Percentiles rank a stretch among this genome's conserved stretches.
These are phyloP conservation scores for Blechomonas ayalai DNA, from an alignment of 208 protist genomes.

Conservation along the genomic window DNA sequence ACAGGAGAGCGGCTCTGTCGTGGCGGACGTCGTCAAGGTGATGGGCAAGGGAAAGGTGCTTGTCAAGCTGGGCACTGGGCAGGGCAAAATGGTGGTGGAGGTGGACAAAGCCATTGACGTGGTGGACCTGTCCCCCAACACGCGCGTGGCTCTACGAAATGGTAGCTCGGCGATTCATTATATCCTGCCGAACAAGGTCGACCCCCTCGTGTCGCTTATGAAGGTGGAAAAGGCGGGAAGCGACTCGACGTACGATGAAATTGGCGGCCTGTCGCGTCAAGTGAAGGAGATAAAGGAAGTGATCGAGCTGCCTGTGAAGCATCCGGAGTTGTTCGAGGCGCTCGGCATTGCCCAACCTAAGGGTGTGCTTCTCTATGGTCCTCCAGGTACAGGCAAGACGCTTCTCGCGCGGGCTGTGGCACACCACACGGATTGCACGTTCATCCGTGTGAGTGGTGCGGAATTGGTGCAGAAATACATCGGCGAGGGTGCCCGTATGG, in stretches of 20 bases:
- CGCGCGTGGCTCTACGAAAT: slow-evolving; percentile 96
- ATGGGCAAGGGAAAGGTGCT: slow-evolving; percentile 98
- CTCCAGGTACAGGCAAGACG: slow-evolving; percentile 96
- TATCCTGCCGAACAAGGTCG: slow-evolving; percentile 97
- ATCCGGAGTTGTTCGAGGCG: slow-evolving; percentile 99
- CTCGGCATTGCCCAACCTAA: slow-evolving; percentile 99
- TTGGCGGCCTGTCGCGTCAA: slow-evolving; percentile 99
- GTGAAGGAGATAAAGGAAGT: slow-evolving; percentile 95
- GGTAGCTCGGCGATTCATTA: slow-evolving; percentile 97
- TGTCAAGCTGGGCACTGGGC: slow-evolving; percentile 91
- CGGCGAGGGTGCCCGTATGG: slow-evolving; percentile 99
- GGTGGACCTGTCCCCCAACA: slow-evolving; percentile 89
- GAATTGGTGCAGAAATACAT: slow-evolving; percentile 99
- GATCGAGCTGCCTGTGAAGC: slow-evolving; percentile 84
- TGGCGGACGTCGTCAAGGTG: slow-evolving; percentile 99
- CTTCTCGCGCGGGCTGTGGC: slow-evolving; percentile 98
- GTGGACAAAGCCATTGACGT: slow-evolving; percentile 96
- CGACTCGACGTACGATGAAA: slow-evolving; percentile 99
- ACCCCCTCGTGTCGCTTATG: slow-evolving; percentile 99
- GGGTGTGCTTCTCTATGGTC: slow-evolving; percentile 97
- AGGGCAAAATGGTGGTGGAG: slow-evolving; percentile 99
- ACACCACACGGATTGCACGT: slow-evolving; percentile 98
- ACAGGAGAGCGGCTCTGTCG: slow-evolving; percentile 95
- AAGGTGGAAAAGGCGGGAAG: slow-evolving; percentile 99
- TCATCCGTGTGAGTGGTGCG: slow-evolving; percentile 99